A percentile compares a stretch with the other conserved stretches of the same genome.
These are phyloP conservation scores for Angophora floribunda DNA, from an alignment of 345 rosid species.

Conservation along the genomic window DNA sequence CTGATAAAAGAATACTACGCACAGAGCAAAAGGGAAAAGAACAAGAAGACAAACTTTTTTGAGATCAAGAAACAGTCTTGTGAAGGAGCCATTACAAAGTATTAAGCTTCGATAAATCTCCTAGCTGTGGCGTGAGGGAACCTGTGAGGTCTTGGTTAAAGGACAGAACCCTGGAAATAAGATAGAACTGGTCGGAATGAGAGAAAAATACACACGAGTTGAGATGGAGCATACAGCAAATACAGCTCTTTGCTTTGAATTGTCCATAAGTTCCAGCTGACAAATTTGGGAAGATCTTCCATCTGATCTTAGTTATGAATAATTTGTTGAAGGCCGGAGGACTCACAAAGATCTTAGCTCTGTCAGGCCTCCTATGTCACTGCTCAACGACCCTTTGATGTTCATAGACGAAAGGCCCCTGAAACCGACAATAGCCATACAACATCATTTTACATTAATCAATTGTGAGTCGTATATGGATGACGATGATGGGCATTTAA, in stretches of 20 bases:
- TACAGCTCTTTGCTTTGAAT: neutral
- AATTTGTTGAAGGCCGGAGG: neutral
- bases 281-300: slow-evolving; percentile 27
- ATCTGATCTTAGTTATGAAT: neutral
- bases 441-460: neutral
- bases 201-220: neutral
- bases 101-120: slow-evolving; percentile 65
- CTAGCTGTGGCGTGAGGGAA: slow-evolving; percentile 55
- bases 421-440: neutral
- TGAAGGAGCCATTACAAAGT: slow-evolving; percentile 39
- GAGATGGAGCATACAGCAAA: neutral
- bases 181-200: neutral
- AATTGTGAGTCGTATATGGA: neutral
- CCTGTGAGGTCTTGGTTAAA: slow-evolving; percentile 64
- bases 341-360: slow-evolving; percentile 79
- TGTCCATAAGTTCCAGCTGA: slow-evolving; percentile 36
- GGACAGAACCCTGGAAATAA: slow-evolving; percentile 67
- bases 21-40: neutral
- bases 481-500: neutral
- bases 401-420: slow-evolving; percentile 80
- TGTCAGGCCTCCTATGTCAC: slow-evolving; percentile 76
- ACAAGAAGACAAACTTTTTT: neutral
- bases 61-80: neutral
- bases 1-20: slow-evolving; percentile 15
- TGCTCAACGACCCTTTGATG: slow-evolving; percentile 61